phyloP scores from a whole-genome alignment of 129 eudicot genomes.

The Apium graveolens region DNA sequence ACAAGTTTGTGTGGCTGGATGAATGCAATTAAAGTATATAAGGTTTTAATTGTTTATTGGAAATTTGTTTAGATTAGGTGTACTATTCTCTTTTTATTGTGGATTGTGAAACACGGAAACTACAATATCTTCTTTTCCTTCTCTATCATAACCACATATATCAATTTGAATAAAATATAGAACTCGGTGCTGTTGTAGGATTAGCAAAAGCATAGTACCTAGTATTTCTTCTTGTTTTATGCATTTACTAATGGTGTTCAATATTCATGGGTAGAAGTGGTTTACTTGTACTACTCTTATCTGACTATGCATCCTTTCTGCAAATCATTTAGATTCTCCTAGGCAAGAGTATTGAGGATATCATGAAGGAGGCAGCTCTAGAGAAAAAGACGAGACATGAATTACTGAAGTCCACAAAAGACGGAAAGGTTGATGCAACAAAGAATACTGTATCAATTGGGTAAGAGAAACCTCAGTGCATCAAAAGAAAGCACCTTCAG shows the following conservation, averaged over 20 bases:
- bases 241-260: background rate
- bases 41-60: background rate
- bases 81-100: background rate
- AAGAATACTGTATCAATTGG: background rate
- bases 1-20: background rate
- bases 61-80: background rate
- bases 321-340: conserved; percentile 18
- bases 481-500: background rate
- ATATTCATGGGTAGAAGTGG: background rate
- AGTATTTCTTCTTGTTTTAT: background rate
- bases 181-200: background rate
- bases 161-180: background rate
- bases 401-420: conserved; percentile 13
- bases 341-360: conserved; percentile 48
- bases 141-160: background rate
- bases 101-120: background rate
- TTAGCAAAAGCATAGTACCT: background rate
- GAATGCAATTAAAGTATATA: background rate
- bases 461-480: conserved; percentile 3
- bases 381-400: conserved; percentile 23
- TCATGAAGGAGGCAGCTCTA: conserved; percentile 29
- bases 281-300: background rate
- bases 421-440: conserved; percentile 14
- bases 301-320: background rate
- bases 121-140: background rate